Percentiles rank a stretch among this genome's conserved stretches.
Conservation (phyloP, 768 basidiomycete species). For the Ramaria sp. region DNA sequence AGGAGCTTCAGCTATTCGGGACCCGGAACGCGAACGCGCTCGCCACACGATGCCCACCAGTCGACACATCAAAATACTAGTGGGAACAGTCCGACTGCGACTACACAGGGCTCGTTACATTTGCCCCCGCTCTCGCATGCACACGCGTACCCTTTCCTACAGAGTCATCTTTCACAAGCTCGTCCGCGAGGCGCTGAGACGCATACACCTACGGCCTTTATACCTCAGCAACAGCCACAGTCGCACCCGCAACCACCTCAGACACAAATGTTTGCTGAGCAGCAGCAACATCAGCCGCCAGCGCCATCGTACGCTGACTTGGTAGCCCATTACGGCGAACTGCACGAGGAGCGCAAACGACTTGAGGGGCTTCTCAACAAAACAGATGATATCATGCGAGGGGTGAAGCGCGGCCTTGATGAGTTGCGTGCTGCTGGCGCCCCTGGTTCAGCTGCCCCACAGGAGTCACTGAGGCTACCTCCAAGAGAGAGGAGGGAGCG, state of each 20-base stretch:
- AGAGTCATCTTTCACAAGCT: not conserved
- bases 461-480: not conserved
- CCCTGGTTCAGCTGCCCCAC: not conserved
- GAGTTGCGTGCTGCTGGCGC: constrained; percentile 42
- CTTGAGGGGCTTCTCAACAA: constrained; percentile 67
- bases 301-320: constrained; percentile 49
- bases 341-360: constrained; percentile 50
- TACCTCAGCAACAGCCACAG: not conserved
- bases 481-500: not conserved
- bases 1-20: constrained; percentile 1
- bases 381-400: constrained; percentile 64
- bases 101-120: not conserved
- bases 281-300: not conserved
- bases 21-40: not conserved
- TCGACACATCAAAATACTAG: not conserved
- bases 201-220: not conserved
- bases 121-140: not conserved
- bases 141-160: not conserved
- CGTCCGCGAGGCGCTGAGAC: not conserved
- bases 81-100: not conserved
- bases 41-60: not conserved
- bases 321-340: constrained; percentile 58
- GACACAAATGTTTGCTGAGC: not conserved
- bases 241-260: not conserved
- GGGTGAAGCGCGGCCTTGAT: constrained; percentile 64